A percentile compares a stretch with the other conserved stretches of the same genome.
phyloP scores from a whole-genome alignment of 2,329 filamentous ascomycete species.

The Xylariaceae sp. region DNA sequence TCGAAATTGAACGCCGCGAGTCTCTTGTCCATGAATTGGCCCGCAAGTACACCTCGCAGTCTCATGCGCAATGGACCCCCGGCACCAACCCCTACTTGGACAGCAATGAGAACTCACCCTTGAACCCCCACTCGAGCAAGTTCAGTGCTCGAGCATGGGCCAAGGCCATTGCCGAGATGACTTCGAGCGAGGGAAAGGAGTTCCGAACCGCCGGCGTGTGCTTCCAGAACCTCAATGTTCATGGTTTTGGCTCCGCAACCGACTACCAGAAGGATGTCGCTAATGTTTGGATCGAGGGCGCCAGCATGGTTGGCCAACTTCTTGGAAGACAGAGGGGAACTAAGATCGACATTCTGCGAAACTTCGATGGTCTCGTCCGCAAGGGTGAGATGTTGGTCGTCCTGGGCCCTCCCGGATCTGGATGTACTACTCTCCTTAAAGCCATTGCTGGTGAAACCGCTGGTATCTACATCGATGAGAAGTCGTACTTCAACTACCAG shows the following conservation, averaged over 20 bases:
- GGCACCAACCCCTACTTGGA: slow-evolving; percentile 47
- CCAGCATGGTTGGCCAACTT: slow-evolving; percentile 42
- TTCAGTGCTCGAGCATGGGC: slow-evolving; percentile 56
- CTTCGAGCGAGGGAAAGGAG: slow-evolving; percentile 46
- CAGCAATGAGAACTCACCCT: slow-evolving; percentile 42
- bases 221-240: slow-evolving; percentile 63
- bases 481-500: slow-evolving; percentile 77
- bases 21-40: slow-evolving; percentile 53
- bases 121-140: slow-evolving; percentile 49
- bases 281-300: slow-evolving; percentile 53
- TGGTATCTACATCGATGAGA: slow-evolving; percentile 66
- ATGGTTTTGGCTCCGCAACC: slow-evolving; percentile 60
- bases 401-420: slow-evolving; percentile 64
- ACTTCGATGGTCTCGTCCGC: slow-evolving; percentile 63
- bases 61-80: slow-evolving; percentile 31
- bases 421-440: slow-evolving; percentile 81
- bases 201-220: slow-evolving; percentile 60
- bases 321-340: slow-evolving; percentile 46
- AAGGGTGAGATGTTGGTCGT: slow-evolving; percentile 73
- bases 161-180: slow-evolving; percentile 51
- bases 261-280: slow-evolving; percentile 66
- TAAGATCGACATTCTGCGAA: slow-evolving; percentile 62
- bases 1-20: slow-evolving; percentile 32
- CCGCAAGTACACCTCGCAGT: slow-evolving; percentile 49
- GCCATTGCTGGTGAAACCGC: slow-evolving; percentile 78